Evolutionary conservation across 768 basidiomycete genomes (phyloP), one percentile per base, ranked within the genome.

Genomic region (Glaciozyma antarctica): DNA sequence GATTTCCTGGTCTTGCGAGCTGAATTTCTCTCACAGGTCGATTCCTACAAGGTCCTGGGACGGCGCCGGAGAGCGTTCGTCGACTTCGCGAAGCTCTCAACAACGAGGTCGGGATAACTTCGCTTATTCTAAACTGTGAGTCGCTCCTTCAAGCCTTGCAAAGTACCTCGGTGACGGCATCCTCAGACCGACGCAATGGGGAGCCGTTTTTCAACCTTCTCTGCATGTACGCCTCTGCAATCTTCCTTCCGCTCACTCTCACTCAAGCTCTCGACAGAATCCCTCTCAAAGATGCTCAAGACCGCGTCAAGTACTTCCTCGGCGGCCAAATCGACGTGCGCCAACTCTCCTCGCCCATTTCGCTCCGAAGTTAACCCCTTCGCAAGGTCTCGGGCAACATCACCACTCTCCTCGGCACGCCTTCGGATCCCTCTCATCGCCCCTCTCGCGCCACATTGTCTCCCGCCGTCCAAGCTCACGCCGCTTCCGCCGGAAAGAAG

Each of bases 1-100:
- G 1, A 10, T 17, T 5, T 26, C 15, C 6, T 28, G 12, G 8
- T 13, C 16, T 28, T 47, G 34, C 38, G 24, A 16, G 17, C 21
- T 19, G 3, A 16, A 0, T 28, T 24, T 7, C 15, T 32, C 5
- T 9, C 21, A 21, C 49, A 63, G 61, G 51, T 57, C 67, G 67
- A 43, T 60, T 69, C 48, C 62, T 65, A 2, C 68, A 69, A 43
- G 68, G 68, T 44, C 68, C 68, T 3, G 65, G 61, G 0, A 66
- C 68, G 4, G 34, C 64, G 5, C 64, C 62, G 17, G 54, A 59
- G 32, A 57, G 53, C 21, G 52, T 57, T 10, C 12, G 28, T 3
- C 21, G 51, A 5, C 44, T 69, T 9, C 54, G 62, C 10, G 64
- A 63, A 2, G 68, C 68, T 2, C 55, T 69, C 45, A 47, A 58